Conservation (phyloP, 768 basidiomycete genomes). For the Pisolithus sp. region DNA sequence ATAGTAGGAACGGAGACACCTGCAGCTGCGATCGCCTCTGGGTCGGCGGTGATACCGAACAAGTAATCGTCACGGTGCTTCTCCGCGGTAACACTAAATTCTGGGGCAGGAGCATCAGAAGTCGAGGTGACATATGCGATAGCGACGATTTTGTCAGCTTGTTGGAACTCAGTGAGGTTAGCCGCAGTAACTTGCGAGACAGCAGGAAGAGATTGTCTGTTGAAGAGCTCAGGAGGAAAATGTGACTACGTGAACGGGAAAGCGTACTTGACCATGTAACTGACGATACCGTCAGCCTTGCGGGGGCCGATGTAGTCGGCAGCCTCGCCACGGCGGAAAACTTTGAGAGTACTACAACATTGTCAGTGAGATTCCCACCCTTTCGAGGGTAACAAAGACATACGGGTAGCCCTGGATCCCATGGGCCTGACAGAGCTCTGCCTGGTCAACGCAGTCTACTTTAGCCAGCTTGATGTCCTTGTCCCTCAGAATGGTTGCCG, state of each 20-base stretch:
- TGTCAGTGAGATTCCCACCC: neutral
- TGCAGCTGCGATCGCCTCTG: constrained; percentile 58
- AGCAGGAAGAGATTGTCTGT: constrained; percentile 88
- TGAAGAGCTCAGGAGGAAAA: constrained; percentile 6
- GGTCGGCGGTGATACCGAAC: constrained; percentile 81
- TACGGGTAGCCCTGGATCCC: constrained; percentile 94
- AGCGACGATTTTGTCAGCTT: constrained; percentile 84
- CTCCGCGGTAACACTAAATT: constrained; percentile 78
- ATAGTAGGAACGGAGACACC: constrained; percentile 77
- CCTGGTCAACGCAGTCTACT: constrained; percentile 94
- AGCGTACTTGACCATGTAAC: constrained; percentile 92
- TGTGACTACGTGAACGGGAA: neutral
- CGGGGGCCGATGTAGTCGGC: constrained; percentile 83
- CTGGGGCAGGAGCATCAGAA: constrained; percentile 60
- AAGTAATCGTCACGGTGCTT: constrained; percentile 89
- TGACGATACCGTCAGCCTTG: constrained; percentile 92
- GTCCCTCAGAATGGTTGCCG: constrained; percentile 88
- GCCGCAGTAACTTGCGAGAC: constrained; percentile 73
- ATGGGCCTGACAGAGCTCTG: constrained; percentile 83
- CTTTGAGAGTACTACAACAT: constrained; percentile 67
- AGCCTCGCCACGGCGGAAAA: constrained; percentile 80
- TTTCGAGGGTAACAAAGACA: constrained; percentile 25
- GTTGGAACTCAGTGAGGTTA: constrained; percentile 80
- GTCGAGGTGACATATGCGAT: constrained; percentile 78
- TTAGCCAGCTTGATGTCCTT: constrained; percentile 89